Percentiles rank a stretch among this genome's conserved stretches.
Conservation (phyloP, 768 basidiomycete species). For the Russula sp. region DNA sequence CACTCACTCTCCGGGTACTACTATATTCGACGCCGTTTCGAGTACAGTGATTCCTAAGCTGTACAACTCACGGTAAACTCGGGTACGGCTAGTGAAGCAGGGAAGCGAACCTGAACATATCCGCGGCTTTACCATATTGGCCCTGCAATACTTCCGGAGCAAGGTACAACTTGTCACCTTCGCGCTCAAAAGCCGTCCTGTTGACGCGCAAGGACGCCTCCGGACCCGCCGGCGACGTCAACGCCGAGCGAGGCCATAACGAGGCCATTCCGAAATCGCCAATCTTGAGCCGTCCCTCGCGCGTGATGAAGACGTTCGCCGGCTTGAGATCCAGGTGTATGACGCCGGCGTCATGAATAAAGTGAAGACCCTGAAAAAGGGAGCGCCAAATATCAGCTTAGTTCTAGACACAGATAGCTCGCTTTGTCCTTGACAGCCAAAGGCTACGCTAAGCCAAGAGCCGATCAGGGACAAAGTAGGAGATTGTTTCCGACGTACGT, state of each 20-base stretch:
- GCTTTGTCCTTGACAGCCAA: not conserved
- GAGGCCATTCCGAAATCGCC: conserved; percentile 99
- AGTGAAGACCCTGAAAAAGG: conserved; percentile 63
- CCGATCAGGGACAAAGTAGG: conserved; percentile 17
- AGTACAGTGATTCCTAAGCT: conserved; percentile 95
- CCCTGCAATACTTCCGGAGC: conserved; percentile 95
- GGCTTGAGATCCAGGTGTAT: conserved; percentile 98
- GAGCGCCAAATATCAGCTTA: conserved; percentile 26
- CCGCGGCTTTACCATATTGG: conserved; percentile 86
- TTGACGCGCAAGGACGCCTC: conserved; percentile 7
- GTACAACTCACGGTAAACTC: conserved; percentile 15
- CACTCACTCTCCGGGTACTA: conserved; percentile 93
- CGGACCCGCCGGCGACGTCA: conserved; percentile 26
- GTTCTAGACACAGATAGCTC: not conserved
- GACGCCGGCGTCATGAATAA: conserved; percentile 84
- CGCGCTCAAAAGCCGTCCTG: conserved; percentile 71
- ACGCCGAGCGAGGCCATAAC: conserved; percentile 65
- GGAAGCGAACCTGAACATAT: conserved; percentile 78
- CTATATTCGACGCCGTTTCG: conserved; percentile 92
- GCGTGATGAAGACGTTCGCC: conserved; percentile 90
- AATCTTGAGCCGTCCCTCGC: conserved; percentile 85
- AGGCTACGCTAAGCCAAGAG: conserved; percentile 27
- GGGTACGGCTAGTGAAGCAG: not conserved
- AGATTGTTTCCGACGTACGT: conserved; percentile 47
- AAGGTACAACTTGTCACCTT: conserved; percentile 96